phyloP scores from a whole-genome alignment of 2,329 filamentous ascomycete species.

The Thermoascus crustaceus region DNA sequence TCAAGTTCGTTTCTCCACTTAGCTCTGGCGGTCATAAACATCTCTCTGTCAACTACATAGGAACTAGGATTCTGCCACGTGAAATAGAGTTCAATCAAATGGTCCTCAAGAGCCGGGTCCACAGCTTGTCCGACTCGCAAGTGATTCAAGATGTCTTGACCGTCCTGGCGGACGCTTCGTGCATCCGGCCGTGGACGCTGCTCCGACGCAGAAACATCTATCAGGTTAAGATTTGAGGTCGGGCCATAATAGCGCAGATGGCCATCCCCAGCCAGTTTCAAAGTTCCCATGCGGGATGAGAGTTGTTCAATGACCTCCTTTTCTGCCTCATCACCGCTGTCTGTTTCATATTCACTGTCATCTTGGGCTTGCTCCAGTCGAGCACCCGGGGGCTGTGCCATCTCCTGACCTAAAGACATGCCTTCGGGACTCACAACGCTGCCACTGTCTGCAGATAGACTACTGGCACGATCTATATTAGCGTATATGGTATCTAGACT shows the following conservation, averaged over 20 bases:
- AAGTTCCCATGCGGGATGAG: constrained; percentile 36
- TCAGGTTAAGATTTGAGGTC: constrained; percentile 37
- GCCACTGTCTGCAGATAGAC: constrained; percentile 14
- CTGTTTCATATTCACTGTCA: constrained; percentile 21
- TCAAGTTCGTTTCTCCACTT: constrained; percentile 31
- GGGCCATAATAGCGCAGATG: constrained; percentile 39
- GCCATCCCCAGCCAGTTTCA: constrained; percentile 37
- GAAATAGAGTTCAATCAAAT: constrained; percentile 40
- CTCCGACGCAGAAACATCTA: constrained; percentile 31
- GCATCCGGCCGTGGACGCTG: constrained; percentile 29
- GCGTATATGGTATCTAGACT: constrained; percentile 27
- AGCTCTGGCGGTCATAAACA: constrained; percentile 27
- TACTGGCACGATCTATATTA: constrained; percentile 19
- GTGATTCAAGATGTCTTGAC: constrained; percentile 34
- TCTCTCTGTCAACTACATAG: constrained; percentile 38
- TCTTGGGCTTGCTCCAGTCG: constrained; percentile 15
- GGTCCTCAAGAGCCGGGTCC: constrained; percentile 34
- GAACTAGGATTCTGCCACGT: constrained; percentile 42
- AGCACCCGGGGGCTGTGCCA: constrained; percentile 18
- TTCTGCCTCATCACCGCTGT: constrained; percentile 30
- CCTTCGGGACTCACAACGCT: constrained; percentile 16
- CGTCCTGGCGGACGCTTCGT: constrained; percentile 31
- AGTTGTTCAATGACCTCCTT: constrained; percentile 37
- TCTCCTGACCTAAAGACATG: constrained; percentile 19
- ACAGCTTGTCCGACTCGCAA: constrained; percentile 35